Evolutionary conservation across 2,329 filamentous ascomycete genomes (phyloP), one percentile per base, ranked within the genome.

Genomic region (Aspergillus felis): DNA sequence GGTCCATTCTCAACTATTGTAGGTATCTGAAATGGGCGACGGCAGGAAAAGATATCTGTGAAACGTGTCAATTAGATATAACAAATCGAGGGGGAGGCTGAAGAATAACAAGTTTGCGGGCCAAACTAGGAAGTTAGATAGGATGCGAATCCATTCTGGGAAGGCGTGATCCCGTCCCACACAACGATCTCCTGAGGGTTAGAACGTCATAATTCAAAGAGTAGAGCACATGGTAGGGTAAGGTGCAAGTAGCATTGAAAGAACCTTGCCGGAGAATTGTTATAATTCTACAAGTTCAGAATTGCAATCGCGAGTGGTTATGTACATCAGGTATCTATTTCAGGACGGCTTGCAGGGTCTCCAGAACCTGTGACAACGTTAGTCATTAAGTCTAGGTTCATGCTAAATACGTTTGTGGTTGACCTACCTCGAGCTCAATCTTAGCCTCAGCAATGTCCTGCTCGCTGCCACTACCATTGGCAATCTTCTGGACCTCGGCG

Each of bases 391-490:
- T 8, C 44, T 35, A n/a, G 42, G 12, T 46, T 50, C 10, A 29
- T 6, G 32, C 27, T 27, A n/a, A 46, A 25, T 47, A 29, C 28
- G 22, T 3, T 27, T 6, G 22, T 20, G 44, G 44, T 54, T 54
- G 41, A 68, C 82, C 75, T 79, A 96, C 93, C 91, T 99, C 94
- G 68, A 99, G 81, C 85, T 97, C 93, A 76, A 99, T 93, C 87
- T 97, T 97, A 67, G 94, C 94, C 87, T 99, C 94, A 65, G 93
- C 93, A 79, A 97, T 90, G 74, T 97, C 94, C 81, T 92, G 88
- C 86, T 97, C 94, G 78, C 91, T 97, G 73, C 93, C 94, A 74
- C 83, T 87, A 73, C 94, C 94, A 76, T 81, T 87, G 70, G 88
- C 92, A 74, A 97, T 88, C 87, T 97, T 97, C 81, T 96, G 91